Evolutionary conservation across 208 protist species (phyloP), one percentile per base, ranked within the genome.

Genomic region (Vickermania ingenoplastis): DNA sequence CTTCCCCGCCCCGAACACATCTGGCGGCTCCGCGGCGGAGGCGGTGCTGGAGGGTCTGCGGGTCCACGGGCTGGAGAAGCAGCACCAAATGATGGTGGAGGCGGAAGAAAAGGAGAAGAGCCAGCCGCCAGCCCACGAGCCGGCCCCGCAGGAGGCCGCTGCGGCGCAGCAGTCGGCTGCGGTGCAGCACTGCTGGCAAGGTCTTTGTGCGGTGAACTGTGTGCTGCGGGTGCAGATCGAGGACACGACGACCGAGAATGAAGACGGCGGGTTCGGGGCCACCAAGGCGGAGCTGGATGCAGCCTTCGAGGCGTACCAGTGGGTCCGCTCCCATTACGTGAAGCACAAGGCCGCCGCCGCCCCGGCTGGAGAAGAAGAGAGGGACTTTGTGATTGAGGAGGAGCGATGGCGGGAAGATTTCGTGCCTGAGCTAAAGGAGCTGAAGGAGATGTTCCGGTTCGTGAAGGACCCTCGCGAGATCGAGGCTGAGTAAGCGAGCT

Each of bases 191-290:
- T 55, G 62, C 14, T 67, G 51, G 53, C 59, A 72, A 26, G 67
- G 67, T 41, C 61, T 72, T 0, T 53, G 26, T 22, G 67, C 67
- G 31, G 49, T 53, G 0, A 72, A 59, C 22, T 52, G 31, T 21
- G 29, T 41, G 1, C 61, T 22, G 51, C 51, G 51, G n/a, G 51
- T 55, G 24, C n/a, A 22, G 51, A 14, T 27, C 11, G 51, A 27
- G 22, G 24, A 55, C 11, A n/a, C 54, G 54, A 5, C 21, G 21
- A 31, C 50, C 17, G 50, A 55, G 17, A 80, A 89, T 56, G 66
- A 81, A 30, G 83, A 68, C 41, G 79, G 84, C 23, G 81, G 71
- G 13, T 59, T 92, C 0, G 81, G 70, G 49, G 81, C 84, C 2
- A 62, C 69, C 7, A 85, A 71, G 53, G 77, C 73, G 28, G 71